Evolutionary conservation across 225 moss, liverwort and hornwort genomes (phyloP).

Genomic region (Polytrichum commune): DNA sequence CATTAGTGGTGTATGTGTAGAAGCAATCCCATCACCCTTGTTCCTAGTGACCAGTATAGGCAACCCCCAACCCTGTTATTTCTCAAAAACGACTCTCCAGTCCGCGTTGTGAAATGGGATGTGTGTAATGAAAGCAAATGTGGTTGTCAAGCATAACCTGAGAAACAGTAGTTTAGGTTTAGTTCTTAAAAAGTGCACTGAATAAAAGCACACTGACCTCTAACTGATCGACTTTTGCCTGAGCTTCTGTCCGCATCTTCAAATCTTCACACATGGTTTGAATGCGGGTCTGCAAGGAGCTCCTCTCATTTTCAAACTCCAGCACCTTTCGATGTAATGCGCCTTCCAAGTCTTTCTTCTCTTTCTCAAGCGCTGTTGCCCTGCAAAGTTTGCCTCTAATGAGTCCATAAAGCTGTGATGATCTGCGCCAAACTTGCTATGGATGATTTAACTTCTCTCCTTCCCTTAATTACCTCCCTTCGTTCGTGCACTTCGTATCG

Average conservation of each 20-base stretch:
- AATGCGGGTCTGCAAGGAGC: slow-evolving; percentile 62
- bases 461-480: background rate
- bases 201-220: slow-evolving; percentile 46
- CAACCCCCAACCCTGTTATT: too few species aligned
- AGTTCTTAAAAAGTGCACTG: background rate
- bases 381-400: slow-evolving; percentile 32
- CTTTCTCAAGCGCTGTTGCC: slow-evolving; percentile 90
- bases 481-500: too few species aligned
- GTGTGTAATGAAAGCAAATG: too few species aligned
- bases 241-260: slow-evolving; percentile 54
- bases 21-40: too few species aligned
- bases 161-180: too few species aligned
- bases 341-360: slow-evolving; percentile 84
- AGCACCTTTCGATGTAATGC: slow-evolving; percentile 64
- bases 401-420: background rate
- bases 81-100: too few species aligned
- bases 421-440: too few species aligned
- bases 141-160: too few species aligned
- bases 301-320: slow-evolving; percentile 82
- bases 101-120: too few species aligned
- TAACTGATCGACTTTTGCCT: slow-evolving; percentile 60
- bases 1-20: too few species aligned
- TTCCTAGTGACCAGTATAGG: too few species aligned
- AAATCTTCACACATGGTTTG: slow-evolving; percentile 70
- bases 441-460: background rate